Evolutionary conservation across 768 basidiomycete species (phyloP), one percentile per base, ranked within the genome.

Genomic region (Mycena filopes): DNA sequence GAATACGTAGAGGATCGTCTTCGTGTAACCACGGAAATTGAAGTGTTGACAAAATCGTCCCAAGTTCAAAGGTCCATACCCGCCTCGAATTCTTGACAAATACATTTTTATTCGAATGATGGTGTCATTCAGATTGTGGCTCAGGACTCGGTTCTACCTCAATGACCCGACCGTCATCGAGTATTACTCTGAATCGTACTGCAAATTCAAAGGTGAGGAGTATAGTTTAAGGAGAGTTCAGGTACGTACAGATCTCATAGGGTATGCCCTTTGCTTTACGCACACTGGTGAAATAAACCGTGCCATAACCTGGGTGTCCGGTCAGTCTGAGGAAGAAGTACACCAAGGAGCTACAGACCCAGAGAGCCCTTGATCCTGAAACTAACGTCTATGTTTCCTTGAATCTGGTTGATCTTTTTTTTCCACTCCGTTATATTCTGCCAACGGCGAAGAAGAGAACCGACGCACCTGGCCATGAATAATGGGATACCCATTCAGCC

Each of bases 231-330:
- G 66, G 12, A 23, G 42, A 25, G 55, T 26, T 29, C 45, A 20
- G 59, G 53, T 7, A 84, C 89, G 66, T 75, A 94, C 91, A 72
- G 4, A 89, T 88, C 36, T 84, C 87, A 74, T 91, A 94, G 1
- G 84, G 85, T 42, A 84, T 78, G 11, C 91, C 92, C 72, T 93
- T 94, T 18, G 83, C 86, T 78, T 87, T 89, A 45, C 93, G 84
- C 60, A 94, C 89, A 74, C 91, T 93, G 3, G 92, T 94, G 74
- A 94, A 94, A 72, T 94, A 94, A 2, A 94, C 75, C 20, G 91
- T 94, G 8, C 93, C 93, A 21, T 87, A 82, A 23, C 86, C 92
- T 93, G 61, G 8, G 26, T 29, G 29, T 28, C 46, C 26, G 29
- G 21, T 21, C 66, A 18, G 42, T 29, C 41, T 41, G 29, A 28